phyloP scores from a whole-genome alignment of 768 basidiomycete genomes.

The Gloeophyllum trabeum region DNA sequence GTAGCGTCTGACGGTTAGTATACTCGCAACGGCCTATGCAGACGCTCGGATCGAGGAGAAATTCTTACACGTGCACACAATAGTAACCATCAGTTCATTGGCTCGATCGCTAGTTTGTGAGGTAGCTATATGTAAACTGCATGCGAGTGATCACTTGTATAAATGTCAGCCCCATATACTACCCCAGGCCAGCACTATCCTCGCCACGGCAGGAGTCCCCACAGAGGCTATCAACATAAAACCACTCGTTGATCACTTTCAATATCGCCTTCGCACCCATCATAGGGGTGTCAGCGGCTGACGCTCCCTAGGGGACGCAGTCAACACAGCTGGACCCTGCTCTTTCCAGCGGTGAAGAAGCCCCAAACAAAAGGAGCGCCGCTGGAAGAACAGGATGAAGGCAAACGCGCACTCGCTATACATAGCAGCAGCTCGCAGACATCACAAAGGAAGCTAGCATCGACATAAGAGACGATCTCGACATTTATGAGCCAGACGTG shows the following conservation, averaged over 20 bases:
- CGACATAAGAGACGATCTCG: no score
- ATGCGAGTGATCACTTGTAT: no score
- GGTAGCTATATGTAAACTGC: no score
- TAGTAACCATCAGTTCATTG: no score
- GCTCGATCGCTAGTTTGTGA: no score
- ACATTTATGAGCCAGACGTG: no score
- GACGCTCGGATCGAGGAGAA: no score
- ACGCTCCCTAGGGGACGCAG: conserved; percentile 4
- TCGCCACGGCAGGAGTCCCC: conserved; percentile 77
- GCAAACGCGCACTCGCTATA: conserved; percentile 33
- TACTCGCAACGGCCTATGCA: no score
- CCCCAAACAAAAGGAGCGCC: conserved; percentile 2
- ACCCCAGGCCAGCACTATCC: conserved; percentile 68
- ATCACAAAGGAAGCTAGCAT: no score
- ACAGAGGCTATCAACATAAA: conserved; percentile 41
- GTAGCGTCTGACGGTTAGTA: no score
- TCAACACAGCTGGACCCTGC: conserved; percentile 4
- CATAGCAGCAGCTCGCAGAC: neutral
- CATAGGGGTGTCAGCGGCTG: neutral
- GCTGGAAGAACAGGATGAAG: neutral
- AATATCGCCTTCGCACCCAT: conserved; percentile 29
- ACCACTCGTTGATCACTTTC: conserved; percentile 32
- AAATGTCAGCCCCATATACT: conserved; percentile 82
- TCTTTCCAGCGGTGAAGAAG: conserved; percentile 7
- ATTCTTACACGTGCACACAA: no score